Conservation (phyloP, 164 flowering plant species). For the Liriodendron chinense region DNA sequence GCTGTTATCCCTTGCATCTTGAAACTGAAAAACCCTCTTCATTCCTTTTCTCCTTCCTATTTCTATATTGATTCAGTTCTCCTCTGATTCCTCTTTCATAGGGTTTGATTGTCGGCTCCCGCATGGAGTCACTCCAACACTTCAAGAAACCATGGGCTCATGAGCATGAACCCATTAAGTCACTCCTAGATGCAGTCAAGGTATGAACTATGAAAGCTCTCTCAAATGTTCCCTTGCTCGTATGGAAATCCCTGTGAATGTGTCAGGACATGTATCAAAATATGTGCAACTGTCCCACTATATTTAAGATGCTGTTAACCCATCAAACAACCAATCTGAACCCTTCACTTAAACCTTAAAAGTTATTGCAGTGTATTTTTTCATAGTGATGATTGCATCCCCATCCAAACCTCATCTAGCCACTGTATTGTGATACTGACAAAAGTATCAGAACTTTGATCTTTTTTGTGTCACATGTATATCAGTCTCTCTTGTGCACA, state of each 20-base stretch:
- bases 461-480: not conserved
- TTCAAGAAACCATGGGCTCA: constrained; percentile 99
- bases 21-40: not conserved
- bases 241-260: not conserved
- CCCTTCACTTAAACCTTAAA: no score
- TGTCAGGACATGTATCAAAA: not conserved
- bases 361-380: no score
- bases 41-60: not conserved
- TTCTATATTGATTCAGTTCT: not conserved
- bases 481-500: not conserved
- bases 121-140: constrained; percentile 82
- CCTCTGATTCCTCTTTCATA: constrained; percentile 20
- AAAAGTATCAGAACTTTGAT: not conserved
- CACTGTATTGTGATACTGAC: not conserved
- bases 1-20: not conserved
- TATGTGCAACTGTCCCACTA: not conserved
- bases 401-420: no score
- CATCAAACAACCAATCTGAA: no score
- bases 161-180: constrained; percentile 77
- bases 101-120: constrained; percentile 88
- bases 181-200: constrained; percentile 77
- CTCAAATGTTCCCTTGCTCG: no score
- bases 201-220: constrained; percentile 25
- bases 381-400: no score
- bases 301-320: no score